Conservation (phyloP, 345 rosid genomes). For the Citrus medica region DNA sequence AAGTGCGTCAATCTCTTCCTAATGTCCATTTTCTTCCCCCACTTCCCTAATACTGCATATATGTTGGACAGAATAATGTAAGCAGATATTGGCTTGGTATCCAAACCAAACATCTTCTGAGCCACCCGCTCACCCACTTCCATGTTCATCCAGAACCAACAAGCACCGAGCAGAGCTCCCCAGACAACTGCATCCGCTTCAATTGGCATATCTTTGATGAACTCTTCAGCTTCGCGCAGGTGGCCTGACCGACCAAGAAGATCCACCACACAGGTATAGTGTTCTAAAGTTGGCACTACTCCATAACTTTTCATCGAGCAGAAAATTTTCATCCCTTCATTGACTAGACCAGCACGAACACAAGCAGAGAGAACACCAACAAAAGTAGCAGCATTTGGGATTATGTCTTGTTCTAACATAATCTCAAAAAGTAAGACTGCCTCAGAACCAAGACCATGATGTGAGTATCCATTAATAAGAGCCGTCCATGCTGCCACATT, state of each 20-base stretch:
- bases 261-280: conserved; percentile 51
- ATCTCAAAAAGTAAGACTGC: conserved; percentile 39
- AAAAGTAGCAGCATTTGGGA: conserved; percentile 53
- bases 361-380: conserved; percentile 54
- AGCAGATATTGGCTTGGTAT: conserved; percentile 36
- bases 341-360: conserved; percentile 41
- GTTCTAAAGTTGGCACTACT: conserved; percentile 41
- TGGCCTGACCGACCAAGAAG: conserved; percentile 54
- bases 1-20: conserved; percentile 42
- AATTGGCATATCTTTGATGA: conserved; percentile 49
- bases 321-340: conserved; percentile 44
- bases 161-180: conserved; percentile 53
- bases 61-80: conserved; percentile 50
- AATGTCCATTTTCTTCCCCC: conserved; percentile 47
- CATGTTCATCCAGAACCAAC: conserved; percentile 52
- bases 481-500: conserved; percentile 64
- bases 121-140: conserved; percentile 56
- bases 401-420: conserved; percentile 37
- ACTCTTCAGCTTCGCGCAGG: conserved; percentile 52
- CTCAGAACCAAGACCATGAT: conserved; percentile 48
- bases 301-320: conserved; percentile 33
- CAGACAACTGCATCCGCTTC: conserved; percentile 52
- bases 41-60: conserved; percentile 44
- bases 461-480: conserved; percentile 53
- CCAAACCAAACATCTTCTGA: conserved; percentile 32